phyloP scores from a whole-genome alignment of 2,329 filamentous ascomycete species.

The Penicillium fuscoglaucum region DNA sequence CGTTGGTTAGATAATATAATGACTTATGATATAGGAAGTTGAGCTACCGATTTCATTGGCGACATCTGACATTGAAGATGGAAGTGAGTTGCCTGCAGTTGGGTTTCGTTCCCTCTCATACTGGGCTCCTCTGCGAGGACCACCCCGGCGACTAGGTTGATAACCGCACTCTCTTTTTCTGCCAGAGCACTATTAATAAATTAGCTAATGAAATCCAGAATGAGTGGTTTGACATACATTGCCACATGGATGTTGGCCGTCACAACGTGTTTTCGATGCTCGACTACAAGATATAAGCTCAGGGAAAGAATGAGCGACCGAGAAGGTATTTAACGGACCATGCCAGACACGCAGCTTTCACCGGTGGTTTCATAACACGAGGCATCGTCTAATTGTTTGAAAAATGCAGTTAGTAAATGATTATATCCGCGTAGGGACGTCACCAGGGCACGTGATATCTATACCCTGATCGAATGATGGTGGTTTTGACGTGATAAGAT shows the following conservation, averaged over 20 bases:
- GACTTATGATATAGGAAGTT: background rate
- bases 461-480: background rate
- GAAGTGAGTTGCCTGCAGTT: background rate
- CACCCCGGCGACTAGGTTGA: conserved; percentile 28
- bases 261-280: conserved; percentile 28
- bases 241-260: conserved; percentile 12
- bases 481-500: background rate
- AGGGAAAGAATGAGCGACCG: background rate
- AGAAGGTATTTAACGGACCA: background rate
- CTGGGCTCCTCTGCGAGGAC: conserved; percentile 21
- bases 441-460: conserved; percentile 4
- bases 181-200: conserved; percentile 16
- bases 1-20: background rate
- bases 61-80: conserved; percentile 5
- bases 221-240: conserved; percentile 13
- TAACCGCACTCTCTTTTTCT: conserved; percentile 21
- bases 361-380: background rate
- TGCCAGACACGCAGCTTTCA: conserved; percentile 4
- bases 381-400: background rate
- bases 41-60: conserved; percentile 11
- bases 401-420: background rate
- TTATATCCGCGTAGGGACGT: background rate
- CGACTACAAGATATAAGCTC: conserved; percentile 14
- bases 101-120: conserved; percentile 14
- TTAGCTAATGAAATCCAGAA: background rate